Percentiles rank a stretch among this genome's conserved stretches.
phyloP scores from a whole-genome alignment of 192 early-diverging fungal genomes.

The Entomortierella chlamydospora region DNA sequence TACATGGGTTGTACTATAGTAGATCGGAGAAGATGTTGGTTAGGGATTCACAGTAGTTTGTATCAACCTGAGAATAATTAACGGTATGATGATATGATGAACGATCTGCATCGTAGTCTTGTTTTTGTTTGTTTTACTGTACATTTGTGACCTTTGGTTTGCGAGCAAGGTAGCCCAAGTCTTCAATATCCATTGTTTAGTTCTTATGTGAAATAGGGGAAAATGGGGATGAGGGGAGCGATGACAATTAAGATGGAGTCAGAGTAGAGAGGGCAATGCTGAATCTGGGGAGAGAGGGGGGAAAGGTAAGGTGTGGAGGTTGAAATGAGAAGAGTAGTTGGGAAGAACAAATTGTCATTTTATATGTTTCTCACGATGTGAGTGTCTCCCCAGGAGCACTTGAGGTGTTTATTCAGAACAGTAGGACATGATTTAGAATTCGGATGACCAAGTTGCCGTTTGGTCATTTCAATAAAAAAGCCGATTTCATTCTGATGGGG shows the following conservation, averaged over 20 bases:
- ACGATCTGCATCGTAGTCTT: too few species aligned
- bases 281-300: not conserved
- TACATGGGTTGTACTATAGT: slow-evolving; percentile 41
- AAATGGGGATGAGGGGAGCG: too few species aligned
- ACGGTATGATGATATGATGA: not conserved
- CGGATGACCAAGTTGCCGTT: not conserved
- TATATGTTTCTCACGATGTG: slow-evolving; percentile 3
- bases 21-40: not conserved
- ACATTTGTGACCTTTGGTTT: slow-evolving; percentile 50
- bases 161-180: slow-evolving; percentile 31
- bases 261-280: not conserved
- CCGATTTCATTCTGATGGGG: too few species aligned
- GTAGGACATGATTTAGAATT: not conserved
- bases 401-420: slow-evolving; percentile 11
- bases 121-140: not conserved
- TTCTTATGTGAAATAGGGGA: too few species aligned
- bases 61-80: not conserved
- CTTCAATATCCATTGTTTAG: slow-evolving; percentile 45
- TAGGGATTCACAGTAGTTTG: not conserved
- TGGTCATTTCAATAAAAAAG: not conserved
- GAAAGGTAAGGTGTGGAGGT: not conserved
- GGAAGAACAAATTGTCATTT: not conserved
- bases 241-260: not conserved
- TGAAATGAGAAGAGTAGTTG: not conserved
- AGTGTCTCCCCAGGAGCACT: not conserved